Evolutionary conservation across 2,329 filamentous ascomycete genomes (phyloP).

Genomic region (Fusarium transvaalense): DNA sequence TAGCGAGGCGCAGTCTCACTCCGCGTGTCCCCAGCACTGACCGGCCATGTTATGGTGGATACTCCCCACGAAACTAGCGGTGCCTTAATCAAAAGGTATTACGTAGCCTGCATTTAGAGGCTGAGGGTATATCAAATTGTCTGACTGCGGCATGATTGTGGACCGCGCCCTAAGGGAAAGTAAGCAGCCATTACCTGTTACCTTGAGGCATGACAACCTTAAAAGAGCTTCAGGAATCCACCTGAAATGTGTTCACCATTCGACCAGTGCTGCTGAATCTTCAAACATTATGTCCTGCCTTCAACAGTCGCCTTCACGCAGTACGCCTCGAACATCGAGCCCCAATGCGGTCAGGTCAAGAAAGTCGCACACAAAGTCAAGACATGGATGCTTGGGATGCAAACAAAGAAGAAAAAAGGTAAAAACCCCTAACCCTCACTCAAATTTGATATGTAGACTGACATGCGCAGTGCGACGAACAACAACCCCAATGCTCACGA

Average conservation of each 20-base stretch:
- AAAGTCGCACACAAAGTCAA: slow-evolving; percentile 43
- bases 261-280: background rate
- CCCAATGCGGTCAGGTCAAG: slow-evolving; percentile 17
- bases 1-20: slow-evolving; percentile 13
- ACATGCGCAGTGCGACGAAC: slow-evolving; percentile 31
- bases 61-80: background rate
- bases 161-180: background rate
- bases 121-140: slow-evolving; percentile 25
- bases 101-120: slow-evolving; percentile 7
- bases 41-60: background rate
- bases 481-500: slow-evolving; percentile 33
- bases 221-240: background rate
- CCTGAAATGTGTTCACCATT: accelerated
- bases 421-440: accelerated
- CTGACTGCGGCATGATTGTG: slow-evolving; percentile 20
- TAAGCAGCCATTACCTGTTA: background rate
- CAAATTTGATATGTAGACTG: accelerated
- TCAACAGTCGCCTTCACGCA: background rate
- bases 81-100: background rate
- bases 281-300: background rate
- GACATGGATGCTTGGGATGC: slow-evolving; percentile 41
- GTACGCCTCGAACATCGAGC: background rate
- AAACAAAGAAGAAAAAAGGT: slow-evolving; percentile 45
- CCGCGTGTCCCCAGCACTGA: background rate
- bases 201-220: background rate